Base-by-base conservation (phyloP, 1,139 yeast species). In the Suhomyces anneliseae region DNA sequence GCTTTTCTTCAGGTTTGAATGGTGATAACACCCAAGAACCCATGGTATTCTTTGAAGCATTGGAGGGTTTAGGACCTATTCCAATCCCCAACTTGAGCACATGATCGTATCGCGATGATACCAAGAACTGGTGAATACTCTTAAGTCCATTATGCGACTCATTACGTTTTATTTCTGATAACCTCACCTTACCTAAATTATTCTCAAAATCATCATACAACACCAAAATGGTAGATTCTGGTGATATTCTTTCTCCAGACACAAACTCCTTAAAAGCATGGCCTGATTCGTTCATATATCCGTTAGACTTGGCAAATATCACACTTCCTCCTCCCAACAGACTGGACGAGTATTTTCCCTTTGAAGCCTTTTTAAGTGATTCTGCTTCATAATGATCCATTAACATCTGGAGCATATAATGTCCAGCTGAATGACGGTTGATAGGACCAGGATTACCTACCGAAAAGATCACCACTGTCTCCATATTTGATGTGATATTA, bases 381-480 rank as follows among this genome's bases (percentile, higher is more conserved):
- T 59, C 56, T 27, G 67, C 67, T 1, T 61, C 65, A 42, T 61
- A 62, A 27, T 58, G 59, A 1, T 59, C 57, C 44, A 67, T 58
- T 7, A 72, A 47, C 27, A 60, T 54, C 39, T 64, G 62, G n/a
- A 74, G 61, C 39, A 64, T 66, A 43, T 59, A 54, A 50, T 74
- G 78, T 7, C 79, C 79, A 2, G 65, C 60, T 0, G 78, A 73
- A 47, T 74, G 79, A 11, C 79, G 58, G 27, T 59, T 67, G 14
- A 63, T 54, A 1, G 69, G 65, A 0, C 78, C 78, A 1, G 79
- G 79, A 52, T 74, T 74, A 2, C 79, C 79, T 29, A 74, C 62
- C 6, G 78, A 72, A 48, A 72, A 68, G 27, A 74, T 49, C 1
- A 71, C 60, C 9, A 69, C 44, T 29, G 40, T 36, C 8, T 45